Evolutionary conservation across 2,329 filamentous ascomycete genomes (phyloP).

Genomic region (Hirsutella minnesotensis): DNA sequence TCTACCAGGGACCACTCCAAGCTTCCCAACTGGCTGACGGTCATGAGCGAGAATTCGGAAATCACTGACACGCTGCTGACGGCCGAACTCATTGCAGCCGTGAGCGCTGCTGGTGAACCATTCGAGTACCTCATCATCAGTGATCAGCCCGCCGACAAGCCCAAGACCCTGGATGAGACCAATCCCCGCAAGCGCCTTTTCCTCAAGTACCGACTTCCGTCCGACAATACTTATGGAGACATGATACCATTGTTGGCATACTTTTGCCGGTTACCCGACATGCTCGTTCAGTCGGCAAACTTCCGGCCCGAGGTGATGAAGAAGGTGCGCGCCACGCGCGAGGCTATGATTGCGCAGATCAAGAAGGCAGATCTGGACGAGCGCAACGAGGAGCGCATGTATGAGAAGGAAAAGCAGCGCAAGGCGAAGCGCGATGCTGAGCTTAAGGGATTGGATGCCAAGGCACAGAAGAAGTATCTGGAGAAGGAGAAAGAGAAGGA

Average conservation of each 20-base stretch:
- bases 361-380: conserved; percentile 68
- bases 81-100: conserved; percentile 70
- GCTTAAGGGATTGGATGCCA: conserved; percentile 63
- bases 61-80: conserved; percentile 82
- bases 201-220: conserved; percentile 61
- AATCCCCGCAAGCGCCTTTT: conserved; percentile 75
- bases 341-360: conserved; percentile 69
- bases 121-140: conserved; percentile 82
- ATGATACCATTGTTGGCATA: conserved; percentile 68
- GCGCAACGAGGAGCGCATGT: conserved; percentile 65
- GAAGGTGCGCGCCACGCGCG: conserved; percentile 70
- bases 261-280: conserved; percentile 77
- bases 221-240: conserved; percentile 47
- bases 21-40: conserved; percentile 77
- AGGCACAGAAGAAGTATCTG: conserved; percentile 76
- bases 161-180: conserved; percentile 73
- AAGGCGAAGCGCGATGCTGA: conserved; percentile 85
- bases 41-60: conserved; percentile 96
- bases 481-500: conserved; percentile 73
- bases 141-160: conserved; percentile 82
- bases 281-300: conserved; percentile 62
- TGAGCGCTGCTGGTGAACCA: conserved; percentile 62
- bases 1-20: conserved; percentile 87
- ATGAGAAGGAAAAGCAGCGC: conserved; percentile 62
- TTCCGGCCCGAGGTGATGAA: conserved; percentile 86